phyloP scores from a whole-genome alignment of 2,329 filamentous ascomycete genomes.

The Fusarium euwallaceae region DNA sequence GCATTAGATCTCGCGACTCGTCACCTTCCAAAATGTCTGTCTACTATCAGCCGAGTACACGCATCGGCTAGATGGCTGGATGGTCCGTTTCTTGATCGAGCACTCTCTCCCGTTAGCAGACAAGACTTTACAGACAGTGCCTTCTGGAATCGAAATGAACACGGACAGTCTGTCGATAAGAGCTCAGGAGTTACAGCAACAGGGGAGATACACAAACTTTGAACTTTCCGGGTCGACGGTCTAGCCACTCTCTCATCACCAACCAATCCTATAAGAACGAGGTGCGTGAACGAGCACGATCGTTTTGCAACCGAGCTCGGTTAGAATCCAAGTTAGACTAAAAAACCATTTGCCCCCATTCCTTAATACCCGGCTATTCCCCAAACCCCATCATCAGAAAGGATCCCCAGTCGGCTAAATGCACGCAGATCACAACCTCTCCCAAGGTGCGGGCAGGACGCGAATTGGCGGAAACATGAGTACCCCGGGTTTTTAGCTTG shows the following conservation, averaged over 20 bases:
- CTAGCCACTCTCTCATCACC: neutral
- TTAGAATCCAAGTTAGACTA: neutral
- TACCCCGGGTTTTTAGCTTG: neutral
- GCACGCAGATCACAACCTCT: neutral
- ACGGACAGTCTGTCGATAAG: neutral
- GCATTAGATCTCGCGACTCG: constrained; percentile 27
- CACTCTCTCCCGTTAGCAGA: constrained; percentile 21
- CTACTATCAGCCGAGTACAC: constrained; percentile 24
- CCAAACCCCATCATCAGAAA: neutral
- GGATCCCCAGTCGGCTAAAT: constrained; percentile 9
- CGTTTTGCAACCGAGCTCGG: neutral
- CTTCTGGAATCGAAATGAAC: neutral
- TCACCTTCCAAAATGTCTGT: constrained; percentile 36
- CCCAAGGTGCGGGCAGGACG: constrained; percentile 2
- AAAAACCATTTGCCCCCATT: neutral
- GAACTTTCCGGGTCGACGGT: neutral
- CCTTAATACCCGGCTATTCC: neutral
- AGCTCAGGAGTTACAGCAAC: neutral
- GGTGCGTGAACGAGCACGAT: neutral
- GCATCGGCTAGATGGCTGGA: constrained; percentile 36
- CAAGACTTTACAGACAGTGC: neutral
- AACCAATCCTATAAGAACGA: neutral
- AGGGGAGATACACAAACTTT: constrained; percentile 1
- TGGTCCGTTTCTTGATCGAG: constrained; percentile 35
- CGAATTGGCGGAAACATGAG: constrained; percentile 17